Percentiles rank a stretch among this genome's conserved stretches.
Conservation (phyloP, 345 rosid species). For the Nasturtium officinale region DNA sequence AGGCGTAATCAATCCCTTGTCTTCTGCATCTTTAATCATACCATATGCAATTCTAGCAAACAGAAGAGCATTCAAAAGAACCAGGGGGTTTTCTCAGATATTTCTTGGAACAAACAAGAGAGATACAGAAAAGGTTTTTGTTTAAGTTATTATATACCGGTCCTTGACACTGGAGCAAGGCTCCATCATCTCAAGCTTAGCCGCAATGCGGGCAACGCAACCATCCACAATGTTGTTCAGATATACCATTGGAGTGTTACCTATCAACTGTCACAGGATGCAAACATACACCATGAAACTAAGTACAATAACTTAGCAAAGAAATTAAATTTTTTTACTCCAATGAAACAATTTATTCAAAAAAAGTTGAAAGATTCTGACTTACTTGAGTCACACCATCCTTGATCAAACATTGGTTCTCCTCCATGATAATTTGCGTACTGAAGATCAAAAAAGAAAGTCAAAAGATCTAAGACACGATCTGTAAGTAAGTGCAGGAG, state of each 20-base stretch:
- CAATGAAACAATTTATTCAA: not conserved
- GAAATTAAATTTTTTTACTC: not conserved
- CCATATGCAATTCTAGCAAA: slow-evolving; percentile 52
- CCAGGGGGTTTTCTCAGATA: not conserved
- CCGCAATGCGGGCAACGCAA: slow-evolving; percentile 60
- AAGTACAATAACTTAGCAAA: slow-evolving; percentile 4
- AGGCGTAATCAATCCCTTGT: slow-evolving; percentile 55
- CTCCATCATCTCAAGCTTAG: slow-evolving; percentile 67
- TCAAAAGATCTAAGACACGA: not conserved
- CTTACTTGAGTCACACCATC: slow-evolving; percentile 61
- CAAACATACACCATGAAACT: not conserved
- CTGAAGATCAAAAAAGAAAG: slow-evolving; percentile 14
- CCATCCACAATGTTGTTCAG: slow-evolving; percentile 61
- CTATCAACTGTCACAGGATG: slow-evolving; percentile 51
- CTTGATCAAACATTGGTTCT: slow-evolving; percentile 50
- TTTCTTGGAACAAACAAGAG: slow-evolving; percentile 4
- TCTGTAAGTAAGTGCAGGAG: not conserved
- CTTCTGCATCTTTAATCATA: slow-evolving; percentile 74
- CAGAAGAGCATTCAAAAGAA: slow-evolving; percentile 7
- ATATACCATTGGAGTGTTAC: slow-evolving; percentile 63
- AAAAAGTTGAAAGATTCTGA: slow-evolving; percentile 3
- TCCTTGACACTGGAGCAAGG: slow-evolving; percentile 61
- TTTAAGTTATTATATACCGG: slow-evolving; percentile 30
- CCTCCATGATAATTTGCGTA: slow-evolving; percentile 39
- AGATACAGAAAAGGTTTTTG: not conserved